A percentile compares a stretch with the other conserved stretches of the same genome.
These are phyloP conservation scores for Przewalskia tangutica DNA, from an alignment of 257 asterid species.

Conservation along the genomic window DNA sequence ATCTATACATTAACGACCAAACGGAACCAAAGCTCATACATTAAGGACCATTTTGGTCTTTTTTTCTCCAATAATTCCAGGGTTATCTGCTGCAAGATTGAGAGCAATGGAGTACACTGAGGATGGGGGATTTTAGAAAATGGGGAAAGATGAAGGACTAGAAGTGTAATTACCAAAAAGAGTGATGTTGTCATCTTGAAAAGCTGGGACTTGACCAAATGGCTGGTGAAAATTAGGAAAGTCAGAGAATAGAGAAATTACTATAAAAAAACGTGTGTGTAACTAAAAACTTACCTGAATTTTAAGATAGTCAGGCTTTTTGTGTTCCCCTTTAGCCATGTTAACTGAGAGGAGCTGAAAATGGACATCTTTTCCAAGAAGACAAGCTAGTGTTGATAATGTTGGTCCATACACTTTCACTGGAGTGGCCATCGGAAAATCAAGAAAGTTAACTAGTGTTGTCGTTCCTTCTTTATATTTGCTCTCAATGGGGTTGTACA, in stretches of 20 bases:
- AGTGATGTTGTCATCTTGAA: slow-evolving; percentile 56
- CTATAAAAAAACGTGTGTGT: background rate
- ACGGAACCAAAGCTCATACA: too few relatives aligned
- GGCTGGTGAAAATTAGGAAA: slow-evolving; percentile 38
- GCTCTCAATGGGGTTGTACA: background rate
- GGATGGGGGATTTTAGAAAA: background rate
- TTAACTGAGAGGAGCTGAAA: slow-evolving; percentile 58
- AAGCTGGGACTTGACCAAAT: slow-evolving; percentile 90
- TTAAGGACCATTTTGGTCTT: too few relatives aligned
- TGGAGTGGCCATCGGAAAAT: slow-evolving; percentile 42
- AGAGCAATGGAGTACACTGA: too few relatives aligned
- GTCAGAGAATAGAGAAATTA: background rate
- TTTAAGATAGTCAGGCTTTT: slow-evolving; percentile 68
- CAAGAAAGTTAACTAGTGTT: background rate
- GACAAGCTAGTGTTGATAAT: slow-evolving; percentile 51
- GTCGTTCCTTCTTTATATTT: background rate
- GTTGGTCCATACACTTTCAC: slow-evolving; percentile 84
- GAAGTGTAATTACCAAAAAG: slow-evolving; percentile 41
- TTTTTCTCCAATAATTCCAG: too few relatives aligned
- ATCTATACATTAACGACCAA: too few relatives aligned
- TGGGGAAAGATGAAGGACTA: background rate
- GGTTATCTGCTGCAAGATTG: too few relatives aligned
- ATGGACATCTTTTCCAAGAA: slow-evolving; percentile 62
- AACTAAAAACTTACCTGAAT: slow-evolving; percentile 39
- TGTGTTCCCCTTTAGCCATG: slow-evolving; percentile 75